These are phyloP conservation scores for Trametes gibbosa DNA, from an alignment of 768 basidiomycete genomes.

Conservation along the genomic window DNA sequence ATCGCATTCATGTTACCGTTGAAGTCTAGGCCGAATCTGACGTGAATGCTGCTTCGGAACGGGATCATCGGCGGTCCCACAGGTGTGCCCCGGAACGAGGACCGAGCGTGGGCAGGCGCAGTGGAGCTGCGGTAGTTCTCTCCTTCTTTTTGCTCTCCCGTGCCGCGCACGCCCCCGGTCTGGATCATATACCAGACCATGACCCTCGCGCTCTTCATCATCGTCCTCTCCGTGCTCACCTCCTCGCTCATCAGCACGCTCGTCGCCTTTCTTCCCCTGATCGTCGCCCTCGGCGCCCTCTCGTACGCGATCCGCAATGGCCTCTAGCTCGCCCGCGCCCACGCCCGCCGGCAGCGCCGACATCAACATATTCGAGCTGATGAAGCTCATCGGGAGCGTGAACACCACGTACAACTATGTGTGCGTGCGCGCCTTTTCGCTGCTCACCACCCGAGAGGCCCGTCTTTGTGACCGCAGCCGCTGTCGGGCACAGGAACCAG, in stretches of 20 bases:
- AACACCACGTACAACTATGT: conserved; percentile 13
- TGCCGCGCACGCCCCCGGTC: background rate
- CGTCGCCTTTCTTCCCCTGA: conserved; percentile 3
- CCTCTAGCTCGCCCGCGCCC: background rate
- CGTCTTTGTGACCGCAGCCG: too few species aligned
- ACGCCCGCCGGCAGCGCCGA: background rate
- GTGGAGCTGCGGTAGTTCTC: conserved; percentile 6
- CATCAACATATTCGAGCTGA: conserved; percentile 9
- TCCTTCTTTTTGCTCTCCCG: background rate
- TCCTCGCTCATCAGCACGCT: background rate
- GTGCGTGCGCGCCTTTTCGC: conserved; percentile 8
- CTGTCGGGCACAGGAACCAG: background rate
- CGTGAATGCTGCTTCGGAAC: background rate
- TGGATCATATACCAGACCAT: background rate
- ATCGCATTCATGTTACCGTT: too few species aligned
- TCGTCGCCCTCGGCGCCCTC: background rate
- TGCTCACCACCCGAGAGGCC: too few species aligned
- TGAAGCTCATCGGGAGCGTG: conserved; percentile 20
- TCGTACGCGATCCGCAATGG: background rate
- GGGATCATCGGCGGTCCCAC: background rate
- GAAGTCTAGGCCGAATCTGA: too few species aligned
- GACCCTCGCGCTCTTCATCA: conserved; percentile 2
- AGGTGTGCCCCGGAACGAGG: conserved; percentile 3
- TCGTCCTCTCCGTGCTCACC: conserved; percentile 9
- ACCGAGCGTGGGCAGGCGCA: background rate